Evolutionary conservation across 2,329 filamentous ascomycete species (phyloP), one percentile per base, ranked within the genome.

Genomic region (Fusarium dimerum): DNA sequence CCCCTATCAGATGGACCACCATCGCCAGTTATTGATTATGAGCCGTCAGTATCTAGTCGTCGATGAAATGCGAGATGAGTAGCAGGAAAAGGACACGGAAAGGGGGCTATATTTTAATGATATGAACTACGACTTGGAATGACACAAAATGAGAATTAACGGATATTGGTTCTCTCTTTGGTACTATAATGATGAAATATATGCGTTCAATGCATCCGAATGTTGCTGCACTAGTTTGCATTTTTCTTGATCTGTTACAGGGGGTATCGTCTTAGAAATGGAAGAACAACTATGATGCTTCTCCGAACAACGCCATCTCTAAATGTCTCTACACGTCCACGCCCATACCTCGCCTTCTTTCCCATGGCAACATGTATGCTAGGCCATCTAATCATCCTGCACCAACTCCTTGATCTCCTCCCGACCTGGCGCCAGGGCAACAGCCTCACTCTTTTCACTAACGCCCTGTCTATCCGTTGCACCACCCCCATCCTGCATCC

Each of bases 381-480:
- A 29, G 15, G n/a, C 13, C 45, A 61, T 55, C 20, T 64, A 83
- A 64, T 86, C 82, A 60, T 86, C 84, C 68, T 86, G 83, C 4
- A 86, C 82, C 61, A 86, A 67, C 68, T 87, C 84, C 67, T 86
- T 86, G 51, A 86, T 86, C 68, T 85, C 82, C 60, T 80, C 82
- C 51, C 73, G 73, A 15, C 73, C 78, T 9, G 73, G 73, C 39
- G 69, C 76, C 66, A 74, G 72, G 29, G 73, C 73, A 1, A 71
- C 71, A 16, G 71, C 73, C 36, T 76, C 71, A 47, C 72, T 74
- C 65, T 78, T 78, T 32, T 71, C 74, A 44, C 73, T 77, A 13
- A 71, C 73, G 12, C 67, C 77, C 10, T 74, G 74, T 42, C 74
- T 71, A 52, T 78, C 78, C 43, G 78, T 74, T 9, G 77, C 74